A percentile compares a stretch with the other conserved stretches of the same genome.
These are phyloP conservation scores for Protomyces gravidus DNA, from an alignment of 1,139 yeast genomes.

Conservation along the genomic window DNA sequence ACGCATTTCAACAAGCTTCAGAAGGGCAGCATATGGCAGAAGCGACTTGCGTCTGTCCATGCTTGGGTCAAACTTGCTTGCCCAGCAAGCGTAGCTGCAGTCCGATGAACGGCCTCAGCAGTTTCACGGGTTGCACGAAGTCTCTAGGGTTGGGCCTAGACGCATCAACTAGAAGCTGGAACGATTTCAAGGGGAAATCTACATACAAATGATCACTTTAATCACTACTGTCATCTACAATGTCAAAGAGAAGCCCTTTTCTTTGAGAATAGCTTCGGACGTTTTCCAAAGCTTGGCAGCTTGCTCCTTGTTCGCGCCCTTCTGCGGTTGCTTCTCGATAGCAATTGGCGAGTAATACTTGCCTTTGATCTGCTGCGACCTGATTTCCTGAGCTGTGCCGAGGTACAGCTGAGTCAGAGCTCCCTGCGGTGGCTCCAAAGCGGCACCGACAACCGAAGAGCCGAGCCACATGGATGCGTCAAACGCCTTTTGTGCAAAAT, in stretches of 20 bases:
- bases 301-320: background rate
- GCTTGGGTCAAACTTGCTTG: no score
- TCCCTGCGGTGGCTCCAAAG: slow-evolving; percentile 7
- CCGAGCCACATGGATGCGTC: background rate
- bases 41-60: no score
- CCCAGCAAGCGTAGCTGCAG: no score
- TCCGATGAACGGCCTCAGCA: no score
- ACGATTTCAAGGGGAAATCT: no score
- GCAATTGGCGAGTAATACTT: slow-evolving; percentile 21
- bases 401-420: slow-evolving; percentile 28
- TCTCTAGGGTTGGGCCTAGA: no score
- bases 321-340: background rate
- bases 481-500: background rate
- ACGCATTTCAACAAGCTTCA: no score
- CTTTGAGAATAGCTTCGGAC: slow-evolving; percentile 7
- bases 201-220: no score
- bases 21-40: no score
- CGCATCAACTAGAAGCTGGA: no score
- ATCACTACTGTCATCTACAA: no score
- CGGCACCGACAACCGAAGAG: background rate
- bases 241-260: background rate
- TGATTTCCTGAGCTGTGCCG: slow-evolving; percentile 12
- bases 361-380: slow-evolving; percentile 13
- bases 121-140: no score
- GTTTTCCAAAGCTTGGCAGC: slow-evolving; percentile 15